Percentiles rank a stretch among this genome's conserved stretches.
Evolutionary conservation across 192 early-diverging fungal species (phyloP).

Genomic region (Gigaspora rosea): DNA sequence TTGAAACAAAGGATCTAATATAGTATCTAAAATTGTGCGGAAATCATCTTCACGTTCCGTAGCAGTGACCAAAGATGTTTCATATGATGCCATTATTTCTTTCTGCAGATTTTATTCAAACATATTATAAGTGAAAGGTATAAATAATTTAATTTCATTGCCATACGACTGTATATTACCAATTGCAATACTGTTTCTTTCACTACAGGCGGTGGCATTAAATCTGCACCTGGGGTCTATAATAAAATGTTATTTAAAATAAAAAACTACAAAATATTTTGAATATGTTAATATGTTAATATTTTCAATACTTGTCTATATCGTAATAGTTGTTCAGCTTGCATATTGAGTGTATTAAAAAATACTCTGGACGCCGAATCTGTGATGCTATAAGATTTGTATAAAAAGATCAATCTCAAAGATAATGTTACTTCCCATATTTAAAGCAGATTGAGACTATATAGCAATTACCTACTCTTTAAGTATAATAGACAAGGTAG

Average conservation of each 20-base stretch:
- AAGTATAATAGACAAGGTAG: constrained; percentile 54
- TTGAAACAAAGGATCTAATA: constrained; percentile 74
- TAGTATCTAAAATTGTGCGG: constrained; percentile 61
- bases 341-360: constrained; percentile 55
- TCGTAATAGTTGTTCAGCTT: constrained; percentile 52
- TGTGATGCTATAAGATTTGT: constrained; percentile 43
- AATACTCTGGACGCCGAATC: constrained; percentile 58
- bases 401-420: background rate
- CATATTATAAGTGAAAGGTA: background rate
- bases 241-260: background rate
- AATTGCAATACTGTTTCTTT: constrained; percentile 70
- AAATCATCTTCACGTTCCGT: constrained; percentile 63
- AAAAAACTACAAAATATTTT: background rate
- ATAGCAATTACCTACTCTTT: constrained; percentile 51
- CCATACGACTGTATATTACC: constrained; percentile 42
- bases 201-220: constrained; percentile 61
- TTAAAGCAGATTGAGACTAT: background rate
- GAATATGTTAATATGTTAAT: background rate
- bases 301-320: constrained; percentile 44
- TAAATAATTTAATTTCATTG: background rate
- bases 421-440: constrained; percentile 36
- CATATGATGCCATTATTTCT: constrained; percentile 82
- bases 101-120: constrained; percentile 47
- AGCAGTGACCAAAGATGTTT: constrained; percentile 62
- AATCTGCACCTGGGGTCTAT: constrained; percentile 58